phyloP scores from a whole-genome alignment of 2,329 filamentous ascomycete genomes.

The Stagonosporopsis rhizophila region DNA sequence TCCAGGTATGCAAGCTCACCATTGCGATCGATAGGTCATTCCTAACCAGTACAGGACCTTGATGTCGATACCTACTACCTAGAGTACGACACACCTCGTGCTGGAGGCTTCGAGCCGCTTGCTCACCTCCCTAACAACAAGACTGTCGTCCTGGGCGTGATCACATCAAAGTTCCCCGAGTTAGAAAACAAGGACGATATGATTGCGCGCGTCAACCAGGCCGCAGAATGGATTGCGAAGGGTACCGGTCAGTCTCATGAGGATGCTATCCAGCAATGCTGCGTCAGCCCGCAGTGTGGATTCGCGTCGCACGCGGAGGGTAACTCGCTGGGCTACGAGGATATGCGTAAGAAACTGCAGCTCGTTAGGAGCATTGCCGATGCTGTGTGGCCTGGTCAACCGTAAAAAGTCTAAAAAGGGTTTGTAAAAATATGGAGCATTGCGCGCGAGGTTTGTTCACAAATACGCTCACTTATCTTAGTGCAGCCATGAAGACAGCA shows the following conservation, averaged over 20 bases:
- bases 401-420: constrained; percentile 36
- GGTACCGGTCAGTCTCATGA: constrained; percentile 69
- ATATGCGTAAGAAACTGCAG: constrained; percentile 76
- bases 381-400: constrained; percentile 70
- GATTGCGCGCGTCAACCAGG: constrained; percentile 55
- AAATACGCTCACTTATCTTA: background rate
- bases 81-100: constrained; percentile 57
- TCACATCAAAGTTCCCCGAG: constrained; percentile 56
- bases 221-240: constrained; percentile 72
- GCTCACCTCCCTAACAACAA: constrained; percentile 55
- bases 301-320: constrained; percentile 75
- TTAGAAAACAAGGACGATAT: constrained; percentile 57
- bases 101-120: constrained; percentile 57
- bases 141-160: constrained; percentile 56
- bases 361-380: constrained; percentile 76
- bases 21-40: background rate
- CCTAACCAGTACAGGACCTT: constrained; percentile 37
- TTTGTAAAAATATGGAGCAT: constrained; percentile 9
- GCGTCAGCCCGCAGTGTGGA: constrained; percentile 48
- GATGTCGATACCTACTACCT: constrained; percentile 52
- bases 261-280: constrained; percentile 71
- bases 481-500: background rate
- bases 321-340: constrained; percentile 71
- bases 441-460: constrained; percentile 34
- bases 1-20: constrained; percentile 38